A percentile compares a stretch with the other conserved stretches of the same genome.
phyloP scores from a whole-genome alignment of 192 early-diverging fungal genomes.

The Phlyctochytrium bullatum region DNA sequence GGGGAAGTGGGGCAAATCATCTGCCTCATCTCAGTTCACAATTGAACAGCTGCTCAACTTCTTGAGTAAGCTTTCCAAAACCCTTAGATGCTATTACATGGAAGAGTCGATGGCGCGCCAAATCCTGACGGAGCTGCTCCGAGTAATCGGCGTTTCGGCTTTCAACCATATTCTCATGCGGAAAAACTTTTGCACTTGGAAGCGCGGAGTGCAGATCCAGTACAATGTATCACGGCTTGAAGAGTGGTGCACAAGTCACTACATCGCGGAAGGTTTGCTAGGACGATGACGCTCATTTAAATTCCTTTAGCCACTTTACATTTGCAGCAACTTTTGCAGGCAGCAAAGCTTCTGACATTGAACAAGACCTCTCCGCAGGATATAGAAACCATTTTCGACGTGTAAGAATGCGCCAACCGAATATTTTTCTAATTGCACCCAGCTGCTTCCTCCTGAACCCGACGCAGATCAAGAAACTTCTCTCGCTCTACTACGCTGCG shows the following conservation, averaged over 20 bases:
- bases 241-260: slow-evolving; percentile 98
- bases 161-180: slow-evolving; percentile 99
- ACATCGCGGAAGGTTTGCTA: slow-evolving; percentile 71
- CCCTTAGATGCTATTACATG: slow-evolving; percentile 97
- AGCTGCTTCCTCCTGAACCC: slow-evolving; percentile 90
- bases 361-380: slow-evolving; percentile 86
- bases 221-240: slow-evolving; percentile 96
- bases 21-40: slow-evolving; percentile 75
- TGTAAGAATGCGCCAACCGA: slow-evolving; percentile 31
- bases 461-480: slow-evolving; percentile 95
- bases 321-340: slow-evolving; percentile 91
- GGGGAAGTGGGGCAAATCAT: slow-evolving; percentile 80
- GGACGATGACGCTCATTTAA: slow-evolving; percentile 1
- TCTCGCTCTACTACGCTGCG: slow-evolving; percentile 90
- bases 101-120: slow-evolving; percentile 88
- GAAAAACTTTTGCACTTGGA: slow-evolving; percentile 99
- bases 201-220: slow-evolving; percentile 96
- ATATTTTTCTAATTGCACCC: slow-evolving; percentile 2
- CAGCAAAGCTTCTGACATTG: slow-evolving; percentile 94
- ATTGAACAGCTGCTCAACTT: slow-evolving; percentile 95
- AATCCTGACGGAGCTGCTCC: slow-evolving; percentile 91
- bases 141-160: slow-evolving; percentile 90
- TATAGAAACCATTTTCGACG: slow-evolving; percentile 98
- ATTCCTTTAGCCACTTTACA: slow-evolving; percentile 63
- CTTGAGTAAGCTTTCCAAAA: slow-evolving; percentile 89